A percentile compares a stretch with the other conserved stretches of the same genome.
Evolutionary conservation across 108 stramenopile species (phyloP).

Genomic region (Schizochytrium sp.): DNA sequence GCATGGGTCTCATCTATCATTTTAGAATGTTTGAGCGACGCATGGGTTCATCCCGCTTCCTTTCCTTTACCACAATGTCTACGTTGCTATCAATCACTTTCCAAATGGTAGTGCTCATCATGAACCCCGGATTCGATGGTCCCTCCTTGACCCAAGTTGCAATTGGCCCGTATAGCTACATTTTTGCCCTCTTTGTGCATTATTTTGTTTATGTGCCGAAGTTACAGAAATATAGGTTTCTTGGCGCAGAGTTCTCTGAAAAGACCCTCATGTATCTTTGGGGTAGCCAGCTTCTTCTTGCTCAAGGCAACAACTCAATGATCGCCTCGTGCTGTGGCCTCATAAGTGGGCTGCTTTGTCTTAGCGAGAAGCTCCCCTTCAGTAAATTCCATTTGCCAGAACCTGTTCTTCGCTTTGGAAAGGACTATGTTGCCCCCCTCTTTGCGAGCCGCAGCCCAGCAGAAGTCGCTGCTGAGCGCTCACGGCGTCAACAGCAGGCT

Average conservation of each 20-base stretch:
- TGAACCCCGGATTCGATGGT: slow-evolving; percentile 36
- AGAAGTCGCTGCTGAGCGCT: slow-evolving; percentile 36
- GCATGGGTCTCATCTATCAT: slow-evolving; percentile 43
- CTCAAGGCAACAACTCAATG: neutral
- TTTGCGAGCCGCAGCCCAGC: slow-evolving; percentile 7
- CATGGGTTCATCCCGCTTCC: slow-evolving; percentile 35
- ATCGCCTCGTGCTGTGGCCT: slow-evolving; percentile 10
- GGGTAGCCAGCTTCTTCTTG: slow-evolving; percentile 42
- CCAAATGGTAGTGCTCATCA: slow-evolving; percentile 18
- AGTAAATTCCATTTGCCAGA: slow-evolving; percentile 36
- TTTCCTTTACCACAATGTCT: slow-evolving; percentile 35
- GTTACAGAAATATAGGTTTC: slow-evolving; percentile 1
- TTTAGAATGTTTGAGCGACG: slow-evolving; percentile 44
- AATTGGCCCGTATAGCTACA: slow-evolving; percentile 33
- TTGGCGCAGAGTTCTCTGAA: slow-evolving; percentile 43
- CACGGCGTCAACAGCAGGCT: neutral
- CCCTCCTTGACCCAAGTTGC: neutral
- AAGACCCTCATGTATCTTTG: slow-evolving; percentile 37
- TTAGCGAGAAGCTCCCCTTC: slow-evolving; percentile 46
- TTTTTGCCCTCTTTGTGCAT: slow-evolving; percentile 52
- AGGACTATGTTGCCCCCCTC: slow-evolving; percentile 33
- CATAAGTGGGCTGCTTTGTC: slow-evolving; percentile 9
- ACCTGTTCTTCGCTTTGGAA: neutral
- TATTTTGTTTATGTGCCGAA: slow-evolving; percentile 43
- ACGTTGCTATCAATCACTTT: slow-evolving; percentile 8